A percentile compares a stretch with the other conserved stretches of the same genome.
Conservation (phyloP, 371 early-diverging fungal genomes). For the Apophysomyces sp. region DNA sequence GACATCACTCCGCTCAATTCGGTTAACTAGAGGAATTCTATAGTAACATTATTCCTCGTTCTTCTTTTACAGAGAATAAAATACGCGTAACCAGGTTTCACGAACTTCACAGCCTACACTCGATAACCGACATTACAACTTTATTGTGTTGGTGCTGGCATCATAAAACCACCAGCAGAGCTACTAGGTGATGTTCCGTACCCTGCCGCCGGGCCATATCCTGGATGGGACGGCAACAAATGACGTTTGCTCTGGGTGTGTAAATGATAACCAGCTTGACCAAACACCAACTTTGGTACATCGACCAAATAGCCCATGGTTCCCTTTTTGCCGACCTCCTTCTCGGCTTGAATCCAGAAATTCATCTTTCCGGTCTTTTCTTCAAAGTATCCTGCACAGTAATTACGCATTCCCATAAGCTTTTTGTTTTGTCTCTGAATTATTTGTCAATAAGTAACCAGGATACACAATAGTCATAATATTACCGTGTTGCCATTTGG, state of each 20-base stretch:
- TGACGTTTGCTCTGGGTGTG: conserved; percentile 2
- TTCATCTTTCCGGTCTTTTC: conserved; percentile 26
- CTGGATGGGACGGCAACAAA: neutral
- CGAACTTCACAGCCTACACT: neutral
- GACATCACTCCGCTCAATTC: too few species aligned
- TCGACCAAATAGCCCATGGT: conserved; percentile 36
- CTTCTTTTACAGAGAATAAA: too few species aligned
- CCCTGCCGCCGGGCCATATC: neutral
- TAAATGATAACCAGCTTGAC: conserved; percentile 14
- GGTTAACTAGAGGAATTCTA: too few species aligned
- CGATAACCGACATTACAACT: neutral
- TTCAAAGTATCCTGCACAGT: conserved; percentile 37
- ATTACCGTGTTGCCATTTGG: conserved; percentile 41
- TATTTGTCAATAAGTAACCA: neutral
- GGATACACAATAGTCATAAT: too few species aligned
- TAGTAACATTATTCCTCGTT: too few species aligned
- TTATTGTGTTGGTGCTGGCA: neutral
- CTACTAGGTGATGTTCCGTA: neutral
- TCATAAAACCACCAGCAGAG: neutral
- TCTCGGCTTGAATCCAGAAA: conserved; percentile 41
- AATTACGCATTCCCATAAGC: conserved; percentile 27
- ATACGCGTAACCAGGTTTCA: too few species aligned
- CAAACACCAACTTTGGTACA: conserved; percentile 38
- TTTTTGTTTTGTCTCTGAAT: conserved; percentile 22
- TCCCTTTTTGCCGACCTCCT: conserved; percentile 26